Base-by-base conservation (phyloP, 495 filamentous ascomycete species). In the Jackrogersella multiformis region DNA sequence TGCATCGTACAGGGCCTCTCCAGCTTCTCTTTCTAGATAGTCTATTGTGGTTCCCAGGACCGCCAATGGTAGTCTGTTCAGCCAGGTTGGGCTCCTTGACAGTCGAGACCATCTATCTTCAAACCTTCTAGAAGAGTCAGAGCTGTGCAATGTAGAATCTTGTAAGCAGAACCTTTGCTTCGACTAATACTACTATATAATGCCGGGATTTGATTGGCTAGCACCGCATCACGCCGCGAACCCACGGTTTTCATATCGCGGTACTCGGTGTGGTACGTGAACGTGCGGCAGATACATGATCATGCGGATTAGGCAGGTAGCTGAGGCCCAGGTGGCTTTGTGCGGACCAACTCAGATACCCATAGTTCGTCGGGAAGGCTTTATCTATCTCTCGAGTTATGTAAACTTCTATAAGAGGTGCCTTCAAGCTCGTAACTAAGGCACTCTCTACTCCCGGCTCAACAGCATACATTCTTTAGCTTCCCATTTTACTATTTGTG, bases 11-110 rank as follows among this genome's bases (percentile, higher is more conserved):
- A 44, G 66, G 66, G 51, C 10, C 6, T 35, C 13, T 41, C 61
- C 61, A 69, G 30, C 66, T 69, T 69, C 66, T 69, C 49, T 49
- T 69, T 69, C 41, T 18, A 65, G 66, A 69, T 38, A 61, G 51
- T 54, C 41, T 23, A 15, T 3, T 41, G 21, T 36, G 54, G 16
- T 39, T 61, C 28, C 41, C 39, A 21, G 21, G 21, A 7, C 15
- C 45, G 39, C 15, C 16, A 45, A 21, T 61, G 66, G 61, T 36
- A 61, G 61, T 56, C 66, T 69, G 30, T 42, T 42, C 42, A 61
- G 55, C 18, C 20, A 48, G 56, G 51, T 4, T 56, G 54, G 26
- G 60, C 32, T 60, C 21, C 24, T 57, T 46, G 23, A n/a, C 24
- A 60, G 60, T 64, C 55, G 55, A 69, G 66, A 56, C 44, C 60